These are phyloP conservation scores for Moesziomyces globuligerus DNA, from an alignment of 1,284 basidiomycete species.

Conservation along the genomic window DNA sequence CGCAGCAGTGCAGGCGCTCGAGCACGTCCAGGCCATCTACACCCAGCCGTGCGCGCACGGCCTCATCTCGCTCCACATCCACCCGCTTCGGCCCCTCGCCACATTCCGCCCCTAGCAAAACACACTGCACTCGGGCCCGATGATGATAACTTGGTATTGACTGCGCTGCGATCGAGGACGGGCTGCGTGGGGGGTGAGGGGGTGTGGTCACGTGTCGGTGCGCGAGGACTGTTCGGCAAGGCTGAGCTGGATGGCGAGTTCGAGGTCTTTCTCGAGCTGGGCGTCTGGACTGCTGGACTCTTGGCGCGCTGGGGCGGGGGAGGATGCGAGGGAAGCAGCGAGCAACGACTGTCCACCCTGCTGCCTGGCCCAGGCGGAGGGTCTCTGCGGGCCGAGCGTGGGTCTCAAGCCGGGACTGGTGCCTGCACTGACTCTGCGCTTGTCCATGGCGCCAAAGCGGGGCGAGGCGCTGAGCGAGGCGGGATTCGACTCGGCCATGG, in stretches of 20 bases:
- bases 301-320: not conserved
- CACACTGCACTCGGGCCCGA: too few species aligned
- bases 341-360: constrained; percentile 19
- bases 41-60: not conserved
- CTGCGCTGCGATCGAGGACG: too few species aligned
- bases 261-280: constrained; percentile 54
- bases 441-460: not conserved
- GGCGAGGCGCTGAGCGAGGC: constrained; percentile 8
- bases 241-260: constrained; percentile 58
- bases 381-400: not conserved
- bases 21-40: not conserved
- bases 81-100: not conserved
- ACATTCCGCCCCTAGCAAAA: not conserved
- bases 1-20: too few species aligned
- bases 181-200: too few species aligned
- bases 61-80: not conserved
- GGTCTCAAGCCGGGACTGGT: not conserved
- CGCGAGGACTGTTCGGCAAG: constrained; percentile 53
- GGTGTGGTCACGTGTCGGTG: not conserved
- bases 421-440: not conserved
- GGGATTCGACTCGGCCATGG: constrained; percentile 1
- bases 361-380: constrained; percentile 9
- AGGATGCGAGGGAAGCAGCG: constrained; percentile 14
- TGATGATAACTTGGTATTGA: not conserved
- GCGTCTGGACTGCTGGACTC: constrained; percentile 14